Conservation (phyloP, 176 grass and related monocot species). For the Bromus sterilis region DNA sequence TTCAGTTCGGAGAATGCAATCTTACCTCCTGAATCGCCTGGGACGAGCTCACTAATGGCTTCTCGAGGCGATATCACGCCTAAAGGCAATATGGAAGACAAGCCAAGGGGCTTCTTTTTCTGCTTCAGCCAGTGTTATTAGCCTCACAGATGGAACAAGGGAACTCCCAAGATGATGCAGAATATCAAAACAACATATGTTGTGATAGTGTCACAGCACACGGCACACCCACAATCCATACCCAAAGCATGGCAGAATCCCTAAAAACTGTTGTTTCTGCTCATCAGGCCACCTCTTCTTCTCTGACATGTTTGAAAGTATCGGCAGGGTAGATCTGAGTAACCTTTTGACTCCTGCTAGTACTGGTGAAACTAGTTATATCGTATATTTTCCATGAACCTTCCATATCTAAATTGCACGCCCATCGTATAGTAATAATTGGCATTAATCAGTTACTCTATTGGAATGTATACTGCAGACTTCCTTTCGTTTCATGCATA, state of each 20-base stretch:
- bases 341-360: conserved; percentile 30
- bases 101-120: conserved; percentile 74
- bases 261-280: conserved; percentile 26
- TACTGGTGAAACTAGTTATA: conserved; percentile 25
- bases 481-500: neutral
- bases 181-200: conserved; percentile 1
- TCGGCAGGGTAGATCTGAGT: conserved; percentile 25
- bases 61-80: conserved; percentile 60
- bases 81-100: conserved; percentile 48
- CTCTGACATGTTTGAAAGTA: conserved; percentile 27
- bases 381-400: conserved; percentile 15
- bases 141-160: conserved; percentile 2
- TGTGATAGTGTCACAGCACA: too few relatives aligned
- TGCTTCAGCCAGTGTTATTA: conserved; percentile 98
- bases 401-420: neutral
- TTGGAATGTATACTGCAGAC: neutral
- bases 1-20: conserved; percentile 82
- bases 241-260: conserved; percentile 20
- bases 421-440: conserved; percentile 38
- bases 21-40: conserved; percentile 85
- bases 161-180: neutral
- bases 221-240: conserved; percentile 18
- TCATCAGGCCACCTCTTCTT: conserved; percentile 4
- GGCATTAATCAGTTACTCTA: neutral
- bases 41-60: conserved; percentile 84